Evolutionary conservation across 164 flowering plant species (phyloP).

Genomic region (Tetracentron sinense): DNA sequence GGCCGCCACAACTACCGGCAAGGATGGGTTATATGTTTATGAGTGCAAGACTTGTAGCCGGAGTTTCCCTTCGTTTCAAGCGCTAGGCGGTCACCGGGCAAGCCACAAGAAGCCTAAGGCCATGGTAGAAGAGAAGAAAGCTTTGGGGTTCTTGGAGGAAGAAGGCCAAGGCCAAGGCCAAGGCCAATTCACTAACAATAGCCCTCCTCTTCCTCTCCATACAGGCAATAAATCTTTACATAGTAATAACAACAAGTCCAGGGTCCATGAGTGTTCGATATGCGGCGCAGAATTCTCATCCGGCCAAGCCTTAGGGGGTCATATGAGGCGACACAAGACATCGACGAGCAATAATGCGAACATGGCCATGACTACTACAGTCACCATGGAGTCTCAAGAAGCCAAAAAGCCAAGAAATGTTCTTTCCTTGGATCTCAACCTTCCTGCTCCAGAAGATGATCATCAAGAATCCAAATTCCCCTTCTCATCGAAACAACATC

Average conservation of each 20-base stretch:
- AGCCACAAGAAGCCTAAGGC: conserved; percentile 69
- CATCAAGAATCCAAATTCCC: conserved; percentile 31
- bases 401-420: conserved; percentile 22
- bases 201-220: conserved; percentile 30
- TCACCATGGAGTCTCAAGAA: conserved; percentile 18
- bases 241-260: conserved; percentile 19
- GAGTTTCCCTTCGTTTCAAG: conserved; percentile 71
- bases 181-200: conserved; percentile 14
- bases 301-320: conserved; percentile 84
- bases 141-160: conserved; percentile 16
- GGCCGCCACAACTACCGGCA: conserved; percentile 5
- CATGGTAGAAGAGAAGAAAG: conserved; percentile 12
- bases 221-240: conserved; percentile 14
- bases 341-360: conserved; percentile 13
- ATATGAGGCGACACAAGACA: conserved; percentile 70
- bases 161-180: conserved; percentile 37
- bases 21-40: conserved; percentile 39
- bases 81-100: conserved; percentile 77
- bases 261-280: conserved; percentile 69
- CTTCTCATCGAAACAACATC: conserved; percentile 29
- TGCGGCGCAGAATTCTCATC: conserved; percentile 83
- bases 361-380: conserved; percentile 16
- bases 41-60: conserved; percentile 73
- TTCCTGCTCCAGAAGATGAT: conserved; percentile 78
- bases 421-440: conserved; percentile 68